Evolutionary conservation across 106 monocot species (phyloP).

Genomic region (Dactylorhiza incarnata): DNA sequence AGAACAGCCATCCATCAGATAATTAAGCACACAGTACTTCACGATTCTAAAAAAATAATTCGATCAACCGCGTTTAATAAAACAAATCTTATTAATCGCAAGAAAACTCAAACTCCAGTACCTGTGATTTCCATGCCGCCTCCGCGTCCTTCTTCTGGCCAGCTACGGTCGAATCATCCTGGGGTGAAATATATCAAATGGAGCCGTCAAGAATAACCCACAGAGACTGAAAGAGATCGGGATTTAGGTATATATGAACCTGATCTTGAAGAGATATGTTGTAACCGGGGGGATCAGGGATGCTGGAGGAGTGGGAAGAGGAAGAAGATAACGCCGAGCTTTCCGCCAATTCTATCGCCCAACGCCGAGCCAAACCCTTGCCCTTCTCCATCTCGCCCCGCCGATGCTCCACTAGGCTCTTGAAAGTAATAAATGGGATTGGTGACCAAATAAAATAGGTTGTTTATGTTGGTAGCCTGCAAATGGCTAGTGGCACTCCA

Average conservation of each 20-base stretch:
- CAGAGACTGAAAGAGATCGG: not conserved
- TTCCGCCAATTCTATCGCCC: constrained; percentile 81
- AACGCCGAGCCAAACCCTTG: constrained; percentile 77
- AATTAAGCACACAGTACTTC: not conserved
- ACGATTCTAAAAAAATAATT: not conserved
- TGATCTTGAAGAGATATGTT: constrained; percentile 51
- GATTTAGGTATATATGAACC: constrained; percentile 13
- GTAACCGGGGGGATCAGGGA: constrained; percentile 88
- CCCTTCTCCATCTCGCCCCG: constrained; percentile 63
- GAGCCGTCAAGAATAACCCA: not conserved
- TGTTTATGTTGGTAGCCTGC: no score
- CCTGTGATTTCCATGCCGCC: constrained; percentile 89
- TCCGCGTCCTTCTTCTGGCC: constrained; percentile 93
- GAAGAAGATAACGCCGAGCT: constrained; percentile 30
- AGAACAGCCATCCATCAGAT: not conserved
- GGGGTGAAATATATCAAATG: not conserved
- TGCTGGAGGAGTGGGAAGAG: constrained; percentile 14
- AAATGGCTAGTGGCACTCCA: no score
- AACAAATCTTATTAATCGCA: not conserved
- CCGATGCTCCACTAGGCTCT: not conserved
- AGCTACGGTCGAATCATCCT: constrained; percentile 56
- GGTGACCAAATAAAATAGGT: no score
- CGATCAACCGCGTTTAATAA: not conserved
- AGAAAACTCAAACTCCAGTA: constrained; percentile 11
- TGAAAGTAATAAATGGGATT: no score